phyloP scores from a whole-genome alignment of 31 red algal genomes.

The Bonnemaisonia californica region DNA sequence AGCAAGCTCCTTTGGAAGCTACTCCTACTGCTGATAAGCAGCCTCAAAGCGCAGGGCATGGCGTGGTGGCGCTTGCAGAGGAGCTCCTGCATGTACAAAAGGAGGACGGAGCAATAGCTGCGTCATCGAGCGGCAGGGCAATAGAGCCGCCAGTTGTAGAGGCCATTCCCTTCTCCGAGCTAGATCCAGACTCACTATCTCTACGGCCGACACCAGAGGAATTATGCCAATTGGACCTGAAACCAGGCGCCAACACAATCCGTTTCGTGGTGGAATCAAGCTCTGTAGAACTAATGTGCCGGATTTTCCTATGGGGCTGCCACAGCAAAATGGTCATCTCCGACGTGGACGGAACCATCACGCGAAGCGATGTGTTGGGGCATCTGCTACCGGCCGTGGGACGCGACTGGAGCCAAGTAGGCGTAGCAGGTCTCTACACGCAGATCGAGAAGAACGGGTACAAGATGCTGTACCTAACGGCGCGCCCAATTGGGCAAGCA shows the following conservation, averaged over 20 bases:
- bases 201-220: constrained; percentile 74
- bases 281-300: constrained; percentile 71
- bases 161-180: constrained; percentile 36
- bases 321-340: constrained; percentile 88
- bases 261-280: constrained; percentile 85
- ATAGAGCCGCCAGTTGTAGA: neutral
- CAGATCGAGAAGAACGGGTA: constrained; percentile 92
- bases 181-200: constrained; percentile 63
- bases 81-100: neutral
- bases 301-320: constrained; percentile 90
- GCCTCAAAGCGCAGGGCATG: too few species aligned
- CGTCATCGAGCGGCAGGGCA: neutral
- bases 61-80: neutral
- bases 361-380: constrained; percentile 93
- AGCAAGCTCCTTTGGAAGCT: neutral
- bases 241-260: constrained; percentile 83
- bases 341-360: constrained; percentile 99
- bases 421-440: constrained; percentile 91
- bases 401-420: constrained; percentile 96
- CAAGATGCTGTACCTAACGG: constrained; percentile 96
- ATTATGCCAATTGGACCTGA: constrained; percentile 68
- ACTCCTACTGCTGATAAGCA: neutral
- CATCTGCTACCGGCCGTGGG: constrained; percentile 96
- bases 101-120: neutral
- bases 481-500: constrained; percentile 94